These are phyloP conservation scores for Adansonia digitata DNA, from an alignment of 345 rosid species.

Conservation along the genomic window DNA sequence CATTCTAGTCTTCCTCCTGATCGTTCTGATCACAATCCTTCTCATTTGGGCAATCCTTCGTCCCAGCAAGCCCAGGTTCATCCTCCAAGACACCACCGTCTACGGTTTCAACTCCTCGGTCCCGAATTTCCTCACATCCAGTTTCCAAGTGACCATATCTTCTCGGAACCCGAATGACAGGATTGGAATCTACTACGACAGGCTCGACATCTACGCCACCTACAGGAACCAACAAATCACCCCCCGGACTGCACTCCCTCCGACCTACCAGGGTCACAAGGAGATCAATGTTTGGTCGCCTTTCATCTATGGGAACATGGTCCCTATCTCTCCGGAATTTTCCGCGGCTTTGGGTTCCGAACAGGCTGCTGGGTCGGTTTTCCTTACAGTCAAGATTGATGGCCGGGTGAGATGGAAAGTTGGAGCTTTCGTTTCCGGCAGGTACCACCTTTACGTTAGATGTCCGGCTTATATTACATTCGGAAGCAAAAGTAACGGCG, in stretches of 20 bases:
- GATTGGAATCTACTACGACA: conserved; percentile 84
- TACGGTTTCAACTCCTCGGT: conserved; percentile 69
- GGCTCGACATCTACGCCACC: conserved; percentile 58
- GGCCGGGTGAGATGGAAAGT: conserved; percentile 90
- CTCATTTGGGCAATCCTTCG: conserved; percentile 82
- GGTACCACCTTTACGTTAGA: conserved; percentile 54
- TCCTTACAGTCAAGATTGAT: conserved; percentile 54
- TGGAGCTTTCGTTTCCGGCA: conserved; percentile 51
- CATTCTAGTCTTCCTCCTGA: conserved; percentile 47
- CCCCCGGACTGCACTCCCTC: conserved; percentile 43
- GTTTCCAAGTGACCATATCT: conserved; percentile 70
- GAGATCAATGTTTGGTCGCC: conserved; percentile 84
- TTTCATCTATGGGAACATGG: conserved; percentile 47
- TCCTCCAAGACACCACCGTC: conserved; percentile 92
- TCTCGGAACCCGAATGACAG: conserved; percentile 75
- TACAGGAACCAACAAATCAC: conserved; percentile 82
- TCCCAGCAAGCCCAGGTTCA: conserved; percentile 73
- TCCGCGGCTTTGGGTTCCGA: conserved; percentile 42
- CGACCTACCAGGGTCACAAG: conserved; percentile 51
- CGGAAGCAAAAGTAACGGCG: conserved; percentile 48
- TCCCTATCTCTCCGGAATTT: conserved; percentile 82
- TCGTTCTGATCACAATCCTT: conserved; percentile 52
- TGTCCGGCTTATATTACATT: conserved; percentile 60
- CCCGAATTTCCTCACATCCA: conserved; percentile 69
- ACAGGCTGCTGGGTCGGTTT: conserved; percentile 42